Conservation (phyloP, 192 early-diverging fungal species). For the Coemansia furcata region DNA sequence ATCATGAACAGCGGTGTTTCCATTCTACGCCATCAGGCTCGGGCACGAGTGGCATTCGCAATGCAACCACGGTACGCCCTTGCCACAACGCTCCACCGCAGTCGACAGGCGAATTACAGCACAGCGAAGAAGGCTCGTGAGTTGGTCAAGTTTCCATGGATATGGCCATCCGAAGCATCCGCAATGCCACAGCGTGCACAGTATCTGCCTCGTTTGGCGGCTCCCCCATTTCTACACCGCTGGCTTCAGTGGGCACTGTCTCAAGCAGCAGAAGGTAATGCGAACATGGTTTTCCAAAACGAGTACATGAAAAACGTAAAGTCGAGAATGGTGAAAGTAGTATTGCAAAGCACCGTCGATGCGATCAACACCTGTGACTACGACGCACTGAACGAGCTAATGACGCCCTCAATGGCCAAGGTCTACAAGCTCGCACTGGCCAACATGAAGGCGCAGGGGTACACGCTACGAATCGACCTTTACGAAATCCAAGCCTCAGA, state of each 20-base stretch:
- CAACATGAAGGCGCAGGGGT: slow-evolving; percentile 14
- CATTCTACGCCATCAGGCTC: slow-evolving; percentile 1
- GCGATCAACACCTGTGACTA: slow-evolving; percentile 19
- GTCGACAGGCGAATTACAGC: slow-evolving; percentile 2
- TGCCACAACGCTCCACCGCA: slow-evolving; percentile 5
- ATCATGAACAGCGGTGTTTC: slow-evolving; percentile 1
- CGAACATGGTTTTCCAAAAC: background rate
- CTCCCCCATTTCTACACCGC: background rate
- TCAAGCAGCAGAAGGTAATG: background rate
- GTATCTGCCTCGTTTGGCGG: background rate
- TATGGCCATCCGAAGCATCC: slow-evolving; percentile 24
- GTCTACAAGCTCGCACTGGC: slow-evolving; percentile 23
- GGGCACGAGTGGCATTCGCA: background rate
- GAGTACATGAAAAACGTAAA: slow-evolving; percentile 8
- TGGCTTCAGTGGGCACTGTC: background rate
- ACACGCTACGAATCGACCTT: slow-evolving; percentile 7
- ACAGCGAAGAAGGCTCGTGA: slow-evolving; percentile 13
- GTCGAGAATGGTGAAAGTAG: slow-evolving; percentile 9
- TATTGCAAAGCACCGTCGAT: slow-evolving; percentile 2
- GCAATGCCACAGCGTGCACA: background rate
- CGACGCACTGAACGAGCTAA: slow-evolving; percentile 8
- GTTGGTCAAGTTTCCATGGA: slow-evolving; percentile 23
- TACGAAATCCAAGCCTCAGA: background rate
- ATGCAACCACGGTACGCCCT: background rate
- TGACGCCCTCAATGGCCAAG: slow-evolving; percentile 11